Evolutionary conservation across 805 yeast genomes (phyloP), one percentile per base, ranked within the genome.

Genomic region (Candida maltosa): DNA sequence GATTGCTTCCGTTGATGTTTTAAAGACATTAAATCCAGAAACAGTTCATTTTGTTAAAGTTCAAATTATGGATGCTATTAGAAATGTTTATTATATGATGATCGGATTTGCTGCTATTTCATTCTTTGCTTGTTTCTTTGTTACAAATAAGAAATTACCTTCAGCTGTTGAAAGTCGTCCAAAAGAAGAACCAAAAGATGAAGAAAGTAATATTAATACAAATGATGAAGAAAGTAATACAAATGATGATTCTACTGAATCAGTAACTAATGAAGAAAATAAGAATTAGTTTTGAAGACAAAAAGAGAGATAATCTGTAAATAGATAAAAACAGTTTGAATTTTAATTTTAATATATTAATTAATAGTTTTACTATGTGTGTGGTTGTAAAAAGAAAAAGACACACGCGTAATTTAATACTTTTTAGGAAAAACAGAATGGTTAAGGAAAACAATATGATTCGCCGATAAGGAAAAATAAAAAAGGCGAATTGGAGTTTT

Each of bases 81-180:
- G 54, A 28, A 62, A 63, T 39, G 70, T 65, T 0, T 72, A 67
- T 35, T 69, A 62, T 48, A 49, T 65, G 44, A 41, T 56, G 16
- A 29, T 72, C n/a, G 78, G 68, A 0, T 53, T 64, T 18, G 52
- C 66, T 1, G 45, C 51, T 5, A 11, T 64, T 6, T 45, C 61
- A 4, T 46, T 63, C 5, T 26, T 72, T 4, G 39, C 47, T 6
- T 36, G 56, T 1, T 5, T 67, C 1, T 62, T 69, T 32, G 51
- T 56, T 34, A 64, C 77, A 15, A 64, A 62, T 44, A 51, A 56
- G 23, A 71, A 70, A 7, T 31, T 40, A 12, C 44, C 44, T n/a
- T 38, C 33, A n/a, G 28, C 31, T 38, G 32, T 19, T 12, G 15
- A 25, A 24, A 12, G n/a, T n/a, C n/a, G n/a, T n/a, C n/a, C 20